A percentile compares a stretch with the other conserved stretches of the same genome.
Conservation (phyloP, 805 yeast genomes). For the Torulaspora indica region DNA sequence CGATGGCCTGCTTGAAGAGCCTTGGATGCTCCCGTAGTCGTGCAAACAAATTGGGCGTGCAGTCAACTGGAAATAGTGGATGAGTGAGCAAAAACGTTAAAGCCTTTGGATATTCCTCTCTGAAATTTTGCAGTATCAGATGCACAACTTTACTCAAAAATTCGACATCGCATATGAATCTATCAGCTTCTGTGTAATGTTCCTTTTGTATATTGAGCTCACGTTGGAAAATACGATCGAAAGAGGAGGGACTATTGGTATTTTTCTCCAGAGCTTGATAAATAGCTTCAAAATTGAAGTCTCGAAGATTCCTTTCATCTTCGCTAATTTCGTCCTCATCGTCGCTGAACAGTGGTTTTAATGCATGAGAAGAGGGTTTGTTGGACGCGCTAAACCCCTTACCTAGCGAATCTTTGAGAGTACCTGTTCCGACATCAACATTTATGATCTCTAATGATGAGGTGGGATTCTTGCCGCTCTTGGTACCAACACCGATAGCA, state of each 20-base stretch:
- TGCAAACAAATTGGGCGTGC: conserved; percentile 51
- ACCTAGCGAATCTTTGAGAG: conserved; percentile 64
- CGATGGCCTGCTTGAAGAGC: conserved; percentile 74
- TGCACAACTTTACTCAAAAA: conserved; percentile 47
- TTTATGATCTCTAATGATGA: conserved; percentile 34
- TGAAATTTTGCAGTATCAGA: conserved; percentile 38
- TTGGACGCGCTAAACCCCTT: conserved; percentile 40
- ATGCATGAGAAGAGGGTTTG: conserved; percentile 1
- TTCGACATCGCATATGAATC: conserved; percentile 51
- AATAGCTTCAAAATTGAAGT: conserved; percentile 26
- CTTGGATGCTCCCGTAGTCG: conserved; percentile 53
- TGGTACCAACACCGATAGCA: conserved; percentile 33
- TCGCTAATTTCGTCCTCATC: conserved; percentile 8
- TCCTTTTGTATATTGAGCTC: conserved; percentile 38
- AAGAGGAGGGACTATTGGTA: conserved; percentile 22
- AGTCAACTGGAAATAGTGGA: conserved; percentile 70
- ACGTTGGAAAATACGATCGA: conserved; percentile 34
- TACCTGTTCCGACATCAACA: conserved; percentile 62
- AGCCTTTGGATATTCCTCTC: conserved; percentile 47
- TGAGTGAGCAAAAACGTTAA: conserved; percentile 76
- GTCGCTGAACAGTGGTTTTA: conserved; percentile 32
- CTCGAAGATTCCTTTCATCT: conserved; percentile 11
- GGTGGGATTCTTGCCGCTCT: conserved; percentile 26
- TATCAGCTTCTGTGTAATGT: conserved; percentile 61
- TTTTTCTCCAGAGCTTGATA: conserved; percentile 25